Evolutionary conservation across 2,329 filamentous ascomycete genomes (phyloP).

Genomic region (Endoconidiophora polonica): DNA sequence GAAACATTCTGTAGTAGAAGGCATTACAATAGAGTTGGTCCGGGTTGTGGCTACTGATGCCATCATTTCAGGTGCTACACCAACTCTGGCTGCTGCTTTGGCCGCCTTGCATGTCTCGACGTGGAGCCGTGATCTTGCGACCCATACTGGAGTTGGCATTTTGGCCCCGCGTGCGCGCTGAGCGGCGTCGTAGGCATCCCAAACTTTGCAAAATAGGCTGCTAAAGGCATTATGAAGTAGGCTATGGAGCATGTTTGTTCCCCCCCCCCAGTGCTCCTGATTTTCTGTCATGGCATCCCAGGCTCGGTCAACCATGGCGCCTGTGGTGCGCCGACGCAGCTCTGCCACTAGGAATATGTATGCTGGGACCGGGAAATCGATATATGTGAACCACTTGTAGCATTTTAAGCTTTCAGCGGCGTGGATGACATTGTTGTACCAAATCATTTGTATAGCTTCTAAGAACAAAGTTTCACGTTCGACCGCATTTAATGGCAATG

Average conservation of each 20-base stretch:
- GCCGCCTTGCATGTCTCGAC: slow-evolving; percentile 20
- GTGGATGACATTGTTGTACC: slow-evolving; percentile 41
- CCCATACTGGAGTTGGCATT: slow-evolving; percentile 28
- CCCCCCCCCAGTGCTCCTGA: slow-evolving; percentile 30
- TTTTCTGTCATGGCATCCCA: slow-evolving; percentile 41
- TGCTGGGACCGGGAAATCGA: slow-evolving; percentile 43
- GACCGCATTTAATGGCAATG: slow-evolving; percentile 23
- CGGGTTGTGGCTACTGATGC: too few species aligned
- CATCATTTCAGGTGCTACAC: not conserved
- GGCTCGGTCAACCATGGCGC: slow-evolving; percentile 40
- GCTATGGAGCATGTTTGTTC: slow-evolving; percentile 32
- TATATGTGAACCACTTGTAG: slow-evolving; percentile 41
- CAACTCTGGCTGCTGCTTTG: not conserved
- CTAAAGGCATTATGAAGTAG: slow-evolving; percentile 43
- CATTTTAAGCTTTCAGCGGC: slow-evolving; percentile 31
- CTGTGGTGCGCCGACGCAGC: slow-evolving; percentile 33
- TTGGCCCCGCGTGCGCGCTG: slow-evolving; percentile 28
- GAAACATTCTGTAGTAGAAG: too few species aligned
- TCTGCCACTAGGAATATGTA: slow-evolving; percentile 44
- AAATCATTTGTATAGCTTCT: slow-evolving; percentile 40
- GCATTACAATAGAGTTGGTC: too few species aligned
- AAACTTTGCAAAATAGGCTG: slow-evolving; percentile 42
- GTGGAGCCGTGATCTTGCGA: slow-evolving; percentile 30
- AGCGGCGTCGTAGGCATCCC: slow-evolving; percentile 38
- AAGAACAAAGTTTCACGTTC: slow-evolving; percentile 37